Percentiles rank a stretch among this genome's conserved stretches.
Evolutionary conservation across 2,329 filamentous ascomycete genomes (phyloP).

Genomic region (Dendrostoma leiphaemia): DNA sequence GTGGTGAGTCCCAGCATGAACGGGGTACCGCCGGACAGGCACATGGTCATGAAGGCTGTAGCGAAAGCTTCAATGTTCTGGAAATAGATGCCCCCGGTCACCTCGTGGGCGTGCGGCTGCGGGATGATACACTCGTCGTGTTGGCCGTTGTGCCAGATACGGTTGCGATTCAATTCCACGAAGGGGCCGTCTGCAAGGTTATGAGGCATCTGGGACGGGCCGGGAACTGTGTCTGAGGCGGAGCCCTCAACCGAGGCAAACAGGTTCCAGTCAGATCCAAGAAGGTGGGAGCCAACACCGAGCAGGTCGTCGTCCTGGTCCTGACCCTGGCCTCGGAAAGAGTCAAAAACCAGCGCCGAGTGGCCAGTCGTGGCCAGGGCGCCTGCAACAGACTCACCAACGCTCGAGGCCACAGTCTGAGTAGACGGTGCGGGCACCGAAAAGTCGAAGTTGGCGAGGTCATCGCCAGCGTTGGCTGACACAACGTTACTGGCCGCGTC

Average conservation of each 20-base stretch:
- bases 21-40: background rate
- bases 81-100: constrained; percentile 10
- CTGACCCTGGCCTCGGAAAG: background rate
- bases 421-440: background rate
- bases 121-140: constrained; percentile 11
- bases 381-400: too few relatives aligned
- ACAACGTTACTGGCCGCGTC: too few relatives aligned
- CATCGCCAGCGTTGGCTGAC: too few relatives aligned
- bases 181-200: background rate
- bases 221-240: background rate
- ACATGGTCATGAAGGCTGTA: background rate
- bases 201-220: too few relatives aligned
- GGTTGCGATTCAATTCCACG: background rate
- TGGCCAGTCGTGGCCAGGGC: too few relatives aligned
- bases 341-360: too few relatives aligned
- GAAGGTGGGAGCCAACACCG: background rate
- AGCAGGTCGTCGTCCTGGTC: background rate
- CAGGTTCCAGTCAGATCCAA: background rate
- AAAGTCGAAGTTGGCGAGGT: background rate
- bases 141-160: constrained; percentile 6
- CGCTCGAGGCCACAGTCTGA: background rate
- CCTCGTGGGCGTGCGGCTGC: constrained; percentile 12
- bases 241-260: background rate
- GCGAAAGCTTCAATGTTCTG: background rate
- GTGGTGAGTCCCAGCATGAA: constrained; percentile 9